Evolutionary conservation across 495 filamentous ascomycete species (phyloP).

Genomic region (Xylaria bambusicola): DNA sequence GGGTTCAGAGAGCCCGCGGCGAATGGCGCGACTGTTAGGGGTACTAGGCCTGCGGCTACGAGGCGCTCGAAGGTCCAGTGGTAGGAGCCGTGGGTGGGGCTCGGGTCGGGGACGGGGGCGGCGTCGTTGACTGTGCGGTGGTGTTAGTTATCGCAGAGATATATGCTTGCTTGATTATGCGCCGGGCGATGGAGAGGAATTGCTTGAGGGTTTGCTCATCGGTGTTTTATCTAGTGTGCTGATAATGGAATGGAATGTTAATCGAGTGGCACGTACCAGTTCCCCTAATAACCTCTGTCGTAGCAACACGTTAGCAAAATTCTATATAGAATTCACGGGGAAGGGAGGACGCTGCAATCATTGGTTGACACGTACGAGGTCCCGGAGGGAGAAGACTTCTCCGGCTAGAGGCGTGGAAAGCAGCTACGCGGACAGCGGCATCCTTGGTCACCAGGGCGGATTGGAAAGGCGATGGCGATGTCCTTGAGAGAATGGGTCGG

Average conservation of each 20-base stretch:
- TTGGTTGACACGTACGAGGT: conserved; percentile 57
- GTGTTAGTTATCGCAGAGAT: background rate
- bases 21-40: conserved; percentile 88
- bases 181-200: too few species aligned
- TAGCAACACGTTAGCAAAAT: conserved; percentile 13
- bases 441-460: conserved; percentile 37
- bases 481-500: conserved; percentile 26
- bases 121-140: conserved; percentile 76
- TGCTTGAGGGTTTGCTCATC: too few species aligned
- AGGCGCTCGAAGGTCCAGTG: conserved; percentile 97
- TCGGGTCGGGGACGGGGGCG: conserved; percentile 67
- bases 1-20: conserved; percentile 89
- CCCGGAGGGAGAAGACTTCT: conserved; percentile 67
- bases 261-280: conserved; percentile 59
- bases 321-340: background rate
- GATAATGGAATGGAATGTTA: background rate
- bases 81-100: conserved; percentile 85
- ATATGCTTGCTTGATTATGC: too few species aligned
- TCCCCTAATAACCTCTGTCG: conserved; percentile 72
- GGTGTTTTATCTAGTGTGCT: too few species aligned
- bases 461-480: conserved; percentile 34
- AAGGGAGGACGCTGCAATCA: too few species aligned
- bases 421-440: conserved; percentile 51
- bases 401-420: conserved; percentile 72
- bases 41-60: conserved; percentile 74